These are phyloP conservation scores for Allium fistulosum DNA, from an alignment of 106 monocot species.

Conservation along the genomic window DNA sequence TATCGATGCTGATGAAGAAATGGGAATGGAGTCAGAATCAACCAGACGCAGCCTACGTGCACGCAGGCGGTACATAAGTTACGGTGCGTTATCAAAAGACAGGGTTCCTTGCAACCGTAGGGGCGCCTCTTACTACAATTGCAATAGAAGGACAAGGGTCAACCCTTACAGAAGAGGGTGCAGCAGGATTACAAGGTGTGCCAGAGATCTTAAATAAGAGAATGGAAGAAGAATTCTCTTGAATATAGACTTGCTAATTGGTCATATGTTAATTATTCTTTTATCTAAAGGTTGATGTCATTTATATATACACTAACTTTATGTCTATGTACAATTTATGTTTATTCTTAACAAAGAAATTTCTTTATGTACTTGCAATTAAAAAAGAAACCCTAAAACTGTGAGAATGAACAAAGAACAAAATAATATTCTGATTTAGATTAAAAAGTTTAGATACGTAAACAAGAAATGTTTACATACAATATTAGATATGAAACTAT, in stretches of 20 bases:
- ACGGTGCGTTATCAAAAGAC: conserved; percentile 10
- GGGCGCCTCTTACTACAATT: conserved; percentile 21
- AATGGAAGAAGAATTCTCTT: background rate
- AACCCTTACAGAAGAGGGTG: conserved; percentile 17
- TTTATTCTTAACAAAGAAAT: too few relatives aligned
- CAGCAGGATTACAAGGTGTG: conserved; percentile 12
- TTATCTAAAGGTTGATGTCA: background rate
- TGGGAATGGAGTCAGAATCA: background rate
- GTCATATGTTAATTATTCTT: background rate
- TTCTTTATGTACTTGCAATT: too few relatives aligned
- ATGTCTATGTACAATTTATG: too few relatives aligned
- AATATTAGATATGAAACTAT: too few relatives aligned
- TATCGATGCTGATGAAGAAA: conserved; percentile 7
- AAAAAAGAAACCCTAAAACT: too few relatives aligned
- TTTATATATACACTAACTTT: too few relatives aligned
- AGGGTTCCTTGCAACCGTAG: conserved; percentile 12
- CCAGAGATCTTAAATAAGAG: background rate
- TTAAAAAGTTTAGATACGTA: too few relatives aligned
- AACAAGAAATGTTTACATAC: too few relatives aligned
- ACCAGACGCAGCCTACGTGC: background rate
- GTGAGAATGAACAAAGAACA: too few relatives aligned
- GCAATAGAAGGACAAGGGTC: conserved; percentile 1
- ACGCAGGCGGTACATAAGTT: conserved; percentile 8
- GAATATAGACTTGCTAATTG: background rate
- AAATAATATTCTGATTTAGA: too few relatives aligned